Evolutionary conservation across 495 filamentous ascomycete species (phyloP).

Genomic region (Penicillium longicatenatum): DNA sequence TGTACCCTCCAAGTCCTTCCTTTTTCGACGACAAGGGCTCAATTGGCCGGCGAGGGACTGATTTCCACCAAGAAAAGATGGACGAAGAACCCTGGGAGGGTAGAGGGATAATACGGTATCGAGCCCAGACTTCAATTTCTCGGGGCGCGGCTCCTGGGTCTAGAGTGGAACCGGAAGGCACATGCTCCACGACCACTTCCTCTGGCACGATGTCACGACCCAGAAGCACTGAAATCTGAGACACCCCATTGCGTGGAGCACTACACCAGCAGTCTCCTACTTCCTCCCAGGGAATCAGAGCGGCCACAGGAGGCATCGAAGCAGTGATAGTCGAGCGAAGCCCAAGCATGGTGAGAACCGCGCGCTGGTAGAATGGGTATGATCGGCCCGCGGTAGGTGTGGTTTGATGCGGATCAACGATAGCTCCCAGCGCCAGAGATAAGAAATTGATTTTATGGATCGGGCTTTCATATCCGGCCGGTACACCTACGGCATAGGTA

Average conservation of each 20-base stretch:
- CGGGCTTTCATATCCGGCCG: conserved; percentile 9
- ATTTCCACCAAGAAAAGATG: conserved; percentile 1
- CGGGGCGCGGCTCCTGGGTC: conserved; percentile 41
- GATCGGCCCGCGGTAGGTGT: conserved; percentile 29
- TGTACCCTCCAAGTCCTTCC: conserved; percentile 19
- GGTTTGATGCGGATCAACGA: conserved; percentile 40
- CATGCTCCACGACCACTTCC: conserved; percentile 51
- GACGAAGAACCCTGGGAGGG: conserved; percentile 1
- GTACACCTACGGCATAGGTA: conserved; percentile 16
- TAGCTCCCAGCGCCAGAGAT: conserved; percentile 31
- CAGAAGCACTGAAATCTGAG: conserved; percentile 43
- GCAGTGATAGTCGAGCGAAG: background rate
- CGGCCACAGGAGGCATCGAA: conserved; percentile 25
- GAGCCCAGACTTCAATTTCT: conserved; percentile 52
- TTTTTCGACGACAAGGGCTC: conserved; percentile 14
- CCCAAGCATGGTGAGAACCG: background rate
- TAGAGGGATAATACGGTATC: conserved; percentile 25
- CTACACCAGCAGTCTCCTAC: conserved; percentile 53
- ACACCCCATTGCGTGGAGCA: conserved; percentile 34
- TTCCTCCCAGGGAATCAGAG: conserved; percentile 45
- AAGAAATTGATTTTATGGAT: conserved; percentile 41
- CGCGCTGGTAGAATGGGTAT: background rate
- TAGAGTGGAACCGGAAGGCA: conserved; percentile 36
- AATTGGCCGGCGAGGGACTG: background rate
- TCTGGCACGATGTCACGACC: conserved; percentile 44